Evolutionary conservation across 2,329 filamentous ascomycete species (phyloP), one percentile per base, ranked within the genome.

Genomic region (Teratosphaeria destructans): DNA sequence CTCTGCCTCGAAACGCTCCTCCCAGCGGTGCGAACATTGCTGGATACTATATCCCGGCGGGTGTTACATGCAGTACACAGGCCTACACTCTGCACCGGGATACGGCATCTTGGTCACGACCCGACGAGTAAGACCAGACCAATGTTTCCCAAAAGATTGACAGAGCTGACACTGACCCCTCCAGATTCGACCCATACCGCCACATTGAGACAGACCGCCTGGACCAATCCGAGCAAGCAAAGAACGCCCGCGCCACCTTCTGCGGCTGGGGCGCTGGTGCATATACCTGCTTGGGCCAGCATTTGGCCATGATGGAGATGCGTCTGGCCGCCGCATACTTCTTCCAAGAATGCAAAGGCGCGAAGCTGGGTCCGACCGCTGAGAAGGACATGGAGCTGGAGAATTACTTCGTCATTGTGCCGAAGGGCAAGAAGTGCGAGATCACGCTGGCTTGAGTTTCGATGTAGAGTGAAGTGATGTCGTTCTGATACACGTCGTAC

Each of bases 321-420:
- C 60, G 69, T 16, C 59, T 69, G 3, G 66, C 63, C 2, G 60
- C 65, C 4, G 67, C 67, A 1, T 61, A 64, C 52, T 73, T 71
- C 61, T 70, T 72, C 56, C 52, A 58, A 37, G 70, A 62, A 52
- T 55, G 54, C 5, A 64, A 64, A 3, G 67, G 65, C 4, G 53
- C 53, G 10, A 57, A 58, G 23, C 32, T 70, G 12, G 65, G 65
- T 11, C 34, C 60, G 2, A 61, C 61, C 7, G 67, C 68, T 16
- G 71, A 67, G 4, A 54, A 56, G 5, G 61, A 66, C 55, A 73
- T 72, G 70, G 63, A 67, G 49, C 57, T 69, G 47, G 64, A 70
- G 59, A 72, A 72, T 56, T 68, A 66, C 58, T 72, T 73, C 59
- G 35, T 73, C 26, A 68, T 70, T n/a, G 61, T 65, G 8, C 71